A percentile compares a stretch with the other conserved stretches of the same genome.
phyloP scores from a whole-genome alignment of 2,329 filamentous ascomycete species.

The Nothomitra cinnamomea region DNA sequence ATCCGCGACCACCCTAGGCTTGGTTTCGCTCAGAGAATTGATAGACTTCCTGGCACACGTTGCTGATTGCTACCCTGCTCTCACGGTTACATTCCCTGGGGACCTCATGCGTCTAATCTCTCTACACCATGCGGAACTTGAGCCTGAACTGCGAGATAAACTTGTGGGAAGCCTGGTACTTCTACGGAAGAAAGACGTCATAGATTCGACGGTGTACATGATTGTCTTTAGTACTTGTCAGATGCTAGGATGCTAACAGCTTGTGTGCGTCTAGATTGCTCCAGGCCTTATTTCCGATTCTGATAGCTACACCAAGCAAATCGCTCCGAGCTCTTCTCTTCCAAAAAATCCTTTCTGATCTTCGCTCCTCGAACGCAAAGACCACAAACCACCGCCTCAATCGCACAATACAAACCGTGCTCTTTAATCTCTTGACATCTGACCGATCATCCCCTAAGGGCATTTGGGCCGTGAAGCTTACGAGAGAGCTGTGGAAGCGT shows the following conservation, averaged over 20 bases:
- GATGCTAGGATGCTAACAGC: slow-evolving; percentile 8
- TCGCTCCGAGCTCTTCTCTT: slow-evolving; percentile 68
- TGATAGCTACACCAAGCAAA: slow-evolving; percentile 86
- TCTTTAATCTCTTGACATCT: slow-evolving; percentile 79
- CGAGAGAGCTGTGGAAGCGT: slow-evolving; percentile 87
- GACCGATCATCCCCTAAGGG: slow-evolving; percentile 74
- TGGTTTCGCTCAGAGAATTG: slow-evolving; percentile 74
- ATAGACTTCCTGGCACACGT: slow-evolving; percentile 90
- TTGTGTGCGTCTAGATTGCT: slow-evolving; percentile 36
- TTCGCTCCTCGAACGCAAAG: slow-evolving; percentile 76
- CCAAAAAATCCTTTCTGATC: slow-evolving; percentile 79
- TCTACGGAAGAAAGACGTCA: slow-evolving; percentile 75
- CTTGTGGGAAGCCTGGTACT: slow-evolving; percentile 80
- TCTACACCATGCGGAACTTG: slow-evolving; percentile 65
- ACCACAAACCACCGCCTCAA: slow-evolving; percentile 84
- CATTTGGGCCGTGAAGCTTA: slow-evolving; percentile 91
- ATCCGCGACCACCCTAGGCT: slow-evolving; percentile 57
- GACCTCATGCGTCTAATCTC: slow-evolving; percentile 69
- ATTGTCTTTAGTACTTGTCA: background rate
- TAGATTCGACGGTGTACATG: slow-evolving; percentile 55
- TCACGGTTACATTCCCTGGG: slow-evolving; percentile 59
- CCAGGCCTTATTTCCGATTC: slow-evolving; percentile 84
- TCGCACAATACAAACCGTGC: slow-evolving; percentile 76
- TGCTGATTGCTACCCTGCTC: slow-evolving; percentile 77
- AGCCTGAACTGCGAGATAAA: slow-evolving; percentile 80